Percentiles rank a stretch among this genome's conserved stretches.
Evolutionary conservation across 202 grass and related monocot genomes (phyloP).

Genomic region (Panicum hallii): DNA sequence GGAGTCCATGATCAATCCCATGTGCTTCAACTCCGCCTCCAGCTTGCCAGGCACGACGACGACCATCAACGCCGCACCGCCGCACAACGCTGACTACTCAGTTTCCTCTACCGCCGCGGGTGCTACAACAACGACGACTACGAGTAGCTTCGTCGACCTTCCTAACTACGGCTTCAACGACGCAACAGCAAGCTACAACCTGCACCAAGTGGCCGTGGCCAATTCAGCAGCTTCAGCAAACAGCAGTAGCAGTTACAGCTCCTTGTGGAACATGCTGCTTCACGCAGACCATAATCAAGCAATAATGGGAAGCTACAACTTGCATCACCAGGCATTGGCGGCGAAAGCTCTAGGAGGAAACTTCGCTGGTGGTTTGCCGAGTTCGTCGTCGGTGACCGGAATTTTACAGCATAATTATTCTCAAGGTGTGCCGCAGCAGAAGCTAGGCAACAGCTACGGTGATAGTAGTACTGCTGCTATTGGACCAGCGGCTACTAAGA

Average conservation of each 20-base stretch:
- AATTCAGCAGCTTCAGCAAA: constrained; percentile 3
- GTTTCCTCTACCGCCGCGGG: neutral
- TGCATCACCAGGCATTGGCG: constrained; percentile 42
- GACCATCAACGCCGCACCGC: neutral
- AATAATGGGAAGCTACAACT: constrained; percentile 35
- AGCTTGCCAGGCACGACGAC: neutral
- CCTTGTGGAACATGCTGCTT: constrained; percentile 14
- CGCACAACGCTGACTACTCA: constrained; percentile 29
- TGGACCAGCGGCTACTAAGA: neutral
- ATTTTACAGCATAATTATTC: neutral
- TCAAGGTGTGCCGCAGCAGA: neutral
- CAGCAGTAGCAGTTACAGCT: neutral
- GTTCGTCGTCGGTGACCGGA: neutral
- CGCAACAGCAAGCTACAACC: neutral
- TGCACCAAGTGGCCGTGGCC: neutral
- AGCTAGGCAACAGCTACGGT: constrained; percentile 18
- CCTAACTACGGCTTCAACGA: constrained; percentile 30
- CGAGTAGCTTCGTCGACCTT: constrained; percentile 8
- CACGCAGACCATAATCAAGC: neutral
- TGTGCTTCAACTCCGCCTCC: constrained; percentile 24
- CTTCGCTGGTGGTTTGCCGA: constrained; percentile 2
- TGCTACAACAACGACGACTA: neutral
- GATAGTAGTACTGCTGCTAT: neutral
- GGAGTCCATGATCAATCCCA: constrained; percentile 42
- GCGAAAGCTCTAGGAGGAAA: constrained; percentile 40